Percentiles rank a stretch among this genome's conserved stretches.
phyloP scores from a whole-genome alignment of 2,329 filamentous ascomycete species.

The Aspergillus candidus region DNA sequence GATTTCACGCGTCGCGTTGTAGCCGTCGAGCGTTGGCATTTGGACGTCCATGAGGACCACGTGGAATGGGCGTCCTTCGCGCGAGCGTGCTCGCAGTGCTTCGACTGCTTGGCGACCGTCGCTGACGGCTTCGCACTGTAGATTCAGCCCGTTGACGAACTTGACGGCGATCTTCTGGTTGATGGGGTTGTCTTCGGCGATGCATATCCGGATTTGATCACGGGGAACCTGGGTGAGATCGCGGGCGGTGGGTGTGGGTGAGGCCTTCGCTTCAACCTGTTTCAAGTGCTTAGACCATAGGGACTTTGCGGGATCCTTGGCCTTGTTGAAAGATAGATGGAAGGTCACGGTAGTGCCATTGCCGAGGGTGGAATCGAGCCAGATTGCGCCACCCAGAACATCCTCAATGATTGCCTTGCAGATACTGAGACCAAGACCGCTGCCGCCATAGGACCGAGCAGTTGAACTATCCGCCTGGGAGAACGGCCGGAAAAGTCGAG shows the following conservation, averaged over 20 bases:
- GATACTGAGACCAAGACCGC: constrained; percentile 83
- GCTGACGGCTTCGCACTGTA: constrained; percentile 80
- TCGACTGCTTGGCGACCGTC: constrained; percentile 86
- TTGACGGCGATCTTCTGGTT: constrained; percentile 92
- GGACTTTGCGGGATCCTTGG: constrained; percentile 53
- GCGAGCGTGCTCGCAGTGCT: constrained; percentile 67
- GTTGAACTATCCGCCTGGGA: constrained; percentile 89
- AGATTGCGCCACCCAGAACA: constrained; percentile 81
- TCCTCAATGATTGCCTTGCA: constrained; percentile 92
- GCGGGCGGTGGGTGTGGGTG: constrained; percentile 44
- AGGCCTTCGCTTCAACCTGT: constrained; percentile 38
- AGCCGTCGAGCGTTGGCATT: constrained; percentile 90
- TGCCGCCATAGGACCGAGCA: constrained; percentile 84
- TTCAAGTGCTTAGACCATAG: constrained; percentile 48
- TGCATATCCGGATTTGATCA: constrained; percentile 77
- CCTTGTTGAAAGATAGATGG: constrained; percentile 79
- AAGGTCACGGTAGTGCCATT: constrained; percentile 62
- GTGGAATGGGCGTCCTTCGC: constrained; percentile 72
- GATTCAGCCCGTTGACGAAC: constrained; percentile 79
- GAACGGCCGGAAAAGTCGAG: constrained; percentile 86
- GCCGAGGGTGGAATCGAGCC: constrained; percentile 69
- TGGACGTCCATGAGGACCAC: constrained; percentile 93
- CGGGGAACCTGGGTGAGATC: constrained; percentile 69
- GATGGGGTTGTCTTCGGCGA: constrained; percentile 92
- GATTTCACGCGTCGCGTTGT: constrained; percentile 80